Base-by-base conservation (phyloP, 2,329 filamentous ascomycete species). In the Penicillium sp. region DNA sequence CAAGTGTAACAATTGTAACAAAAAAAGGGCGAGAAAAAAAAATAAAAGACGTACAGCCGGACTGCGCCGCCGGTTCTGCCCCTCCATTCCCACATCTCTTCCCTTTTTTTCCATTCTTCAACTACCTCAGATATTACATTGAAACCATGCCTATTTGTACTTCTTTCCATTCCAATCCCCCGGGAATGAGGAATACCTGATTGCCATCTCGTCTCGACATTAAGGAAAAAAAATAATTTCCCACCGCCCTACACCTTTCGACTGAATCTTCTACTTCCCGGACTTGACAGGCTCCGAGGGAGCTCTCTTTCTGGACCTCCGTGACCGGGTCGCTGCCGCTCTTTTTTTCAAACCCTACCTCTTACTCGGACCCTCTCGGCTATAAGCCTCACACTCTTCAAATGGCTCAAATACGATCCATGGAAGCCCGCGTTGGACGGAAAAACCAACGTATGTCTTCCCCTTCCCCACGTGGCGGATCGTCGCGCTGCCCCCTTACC, bases 401-500 rank as follows among this genome's bases (percentile, higher is more conserved):
- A 36, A 75, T 76, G 71, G 73, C 75, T 49, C 75, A 75, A 56
- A 68, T 67, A 56, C 73, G 73, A 49, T 72, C 74, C 47, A 79
- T 79, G 75, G 76, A 78, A 63, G 73, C 78, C 61, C 77, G 78
- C 29, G 74, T 71, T 54, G 78, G 78, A 49, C 71, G 75, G 58
- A 76, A 73, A 65, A 80, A 80, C 66, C 78, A 80, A 71, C 76
- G 78, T 80, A 66, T 74, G 77, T 77, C 21, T 47, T 7, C 32
- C 34, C 43, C 42, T 46, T 46, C 48, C 16, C 62, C 67, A 69
- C 59, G 64, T 67, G 62, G 60, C 46, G 42, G 55, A 44, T 51
- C 49, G 51, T 43, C 49, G 43, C 42, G 13, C 8, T 34, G 9
- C 13, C 34, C 44, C 29, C 49, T 49, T 58, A 52, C 39, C n/a